phyloP scores from a whole-genome alignment of 371 early-diverging fungal genomes.

The Mucor piriformis region DNA sequence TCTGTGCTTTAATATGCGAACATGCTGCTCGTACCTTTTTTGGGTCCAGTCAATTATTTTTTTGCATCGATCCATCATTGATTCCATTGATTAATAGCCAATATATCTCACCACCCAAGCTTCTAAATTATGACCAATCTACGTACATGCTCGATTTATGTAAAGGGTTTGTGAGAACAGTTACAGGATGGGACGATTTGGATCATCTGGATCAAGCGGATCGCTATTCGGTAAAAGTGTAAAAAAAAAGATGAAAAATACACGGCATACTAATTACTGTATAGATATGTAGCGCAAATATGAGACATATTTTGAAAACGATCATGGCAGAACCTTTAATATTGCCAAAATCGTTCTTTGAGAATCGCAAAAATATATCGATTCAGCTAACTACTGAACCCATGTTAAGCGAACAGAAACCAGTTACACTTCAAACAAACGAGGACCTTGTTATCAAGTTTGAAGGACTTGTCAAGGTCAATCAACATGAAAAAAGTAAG shows the following conservation, averaged over 20 bases:
- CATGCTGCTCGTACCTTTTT: slow-evolving; percentile 31
- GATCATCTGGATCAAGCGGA: slow-evolving; percentile 17
- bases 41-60: slow-evolving; percentile 22
- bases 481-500: slow-evolving; percentile 19
- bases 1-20: slow-evolving; percentile 37
- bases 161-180: slow-evolving; percentile 20
- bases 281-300: slow-evolving; percentile 22
- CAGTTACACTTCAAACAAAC: slow-evolving; percentile 23
- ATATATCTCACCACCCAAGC: neutral
- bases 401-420: slow-evolving; percentile 28
- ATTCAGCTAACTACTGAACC: slow-evolving; percentile 41
- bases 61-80: slow-evolving; percentile 38
- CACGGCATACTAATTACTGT: neutral
- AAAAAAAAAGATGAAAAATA: too few relatives aligned
- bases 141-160: slow-evolving; percentile 11
- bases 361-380: slow-evolving; percentile 23
- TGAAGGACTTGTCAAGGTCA: slow-evolving; percentile 36
- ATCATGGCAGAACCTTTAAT: slow-evolving; percentile 30
- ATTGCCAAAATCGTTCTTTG: slow-evolving; percentile 38
- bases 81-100: slow-evolving; percentile 25
- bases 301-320: slow-evolving; percentile 18
- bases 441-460: slow-evolving; percentile 40
- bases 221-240: slow-evolving; percentile 13
- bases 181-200: slow-evolving; percentile 28
- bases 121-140: neutral